phyloP scores from a whole-genome alignment of 108 stramenopile genomes.

The Nitzschia putrida region DNA sequence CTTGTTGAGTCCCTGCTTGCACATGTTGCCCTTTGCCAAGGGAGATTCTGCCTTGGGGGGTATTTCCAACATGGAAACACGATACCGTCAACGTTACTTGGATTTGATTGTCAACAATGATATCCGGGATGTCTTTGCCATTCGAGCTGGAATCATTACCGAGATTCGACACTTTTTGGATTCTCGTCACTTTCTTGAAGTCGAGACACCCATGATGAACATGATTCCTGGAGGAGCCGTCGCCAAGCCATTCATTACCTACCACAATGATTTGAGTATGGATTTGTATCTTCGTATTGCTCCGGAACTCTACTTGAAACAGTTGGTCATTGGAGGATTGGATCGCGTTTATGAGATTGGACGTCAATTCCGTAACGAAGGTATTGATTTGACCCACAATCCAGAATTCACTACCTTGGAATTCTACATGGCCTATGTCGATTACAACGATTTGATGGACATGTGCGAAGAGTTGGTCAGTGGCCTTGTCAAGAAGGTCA shows the following conservation, averaged over 20 bases:
- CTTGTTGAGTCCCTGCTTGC: conserved; percentile 96
- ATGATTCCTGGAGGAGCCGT: conserved; percentile 98
- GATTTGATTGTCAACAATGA: conserved; percentile 97
- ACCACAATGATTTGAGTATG: conserved; percentile 96
- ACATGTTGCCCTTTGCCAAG: conserved; percentile 96
- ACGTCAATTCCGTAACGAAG: conserved; percentile 98
- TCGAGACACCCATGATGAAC: conserved; percentile 99
- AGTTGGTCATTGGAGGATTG: conserved; percentile 96
- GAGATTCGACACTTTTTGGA: conserved; percentile 94
- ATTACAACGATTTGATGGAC: conserved; percentile 98
- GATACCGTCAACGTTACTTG: conserved; percentile 97
- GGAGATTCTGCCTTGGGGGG: conserved; percentile 71
- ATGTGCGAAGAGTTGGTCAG: conserved; percentile 97
- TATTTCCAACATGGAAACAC: conserved; percentile 94
- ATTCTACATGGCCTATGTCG: conserved; percentile 99
- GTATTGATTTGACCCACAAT: conserved; percentile 99
- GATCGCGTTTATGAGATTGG: conserved; percentile 99
- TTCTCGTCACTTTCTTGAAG: conserved; percentile 95
- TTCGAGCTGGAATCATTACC: conserved; percentile 91
- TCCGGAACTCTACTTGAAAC: conserved; percentile 98
- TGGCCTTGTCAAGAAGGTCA: conserved; percentile 94
- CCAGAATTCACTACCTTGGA: conserved; percentile 99
- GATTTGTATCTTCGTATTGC: conserved; percentile 95
- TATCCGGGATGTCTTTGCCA: conserved; percentile 81
- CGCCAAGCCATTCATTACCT: conserved; percentile 96